Percentiles rank a stretch among this genome's conserved stretches.
Conservation (phyloP, 352 stramenopile genomes). For the Plasmopara muralis region DNA sequence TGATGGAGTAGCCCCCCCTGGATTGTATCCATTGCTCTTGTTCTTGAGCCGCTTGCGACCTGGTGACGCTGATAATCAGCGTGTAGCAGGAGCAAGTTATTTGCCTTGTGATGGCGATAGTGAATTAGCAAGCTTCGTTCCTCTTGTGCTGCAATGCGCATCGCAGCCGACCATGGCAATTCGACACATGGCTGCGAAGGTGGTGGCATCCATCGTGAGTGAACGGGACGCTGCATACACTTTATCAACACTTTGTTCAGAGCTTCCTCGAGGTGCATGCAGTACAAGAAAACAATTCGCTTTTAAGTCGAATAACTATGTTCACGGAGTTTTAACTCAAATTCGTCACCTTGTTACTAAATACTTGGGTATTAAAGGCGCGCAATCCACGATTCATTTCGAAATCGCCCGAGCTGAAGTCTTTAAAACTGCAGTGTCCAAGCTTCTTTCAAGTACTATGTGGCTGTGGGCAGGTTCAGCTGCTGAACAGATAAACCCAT, state of each 20-base stretch:
- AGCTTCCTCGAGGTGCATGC: conserved; percentile 38
- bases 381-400: not conserved
- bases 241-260: conserved; percentile 26
- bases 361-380: conserved; percentile 19
- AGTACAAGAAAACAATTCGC: not conserved
- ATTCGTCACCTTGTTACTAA: conserved; percentile 46
- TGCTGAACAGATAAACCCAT: conserved; percentile 22
- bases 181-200: conserved; percentile 71
- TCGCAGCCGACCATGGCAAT: conserved; percentile 67
- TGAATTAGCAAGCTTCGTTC: conserved; percentile 43
- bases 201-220: conserved; percentile 62
- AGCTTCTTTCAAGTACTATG: conserved; percentile 36
- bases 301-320: conserved; percentile 43
- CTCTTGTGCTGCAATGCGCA: conserved; percentile 60
- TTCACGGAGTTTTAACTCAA: conserved; percentile 60
- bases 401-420: conserved; percentile 18
- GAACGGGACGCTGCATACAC: conserved; percentile 44
- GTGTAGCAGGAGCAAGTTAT: conserved; percentile 11
- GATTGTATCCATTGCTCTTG: conserved; percentile 71
- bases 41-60: conserved; percentile 72
- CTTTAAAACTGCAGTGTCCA: conserved; percentile 22
- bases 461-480: conserved; percentile 37
- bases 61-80: conserved; percentile 44
- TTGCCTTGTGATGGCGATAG: conserved; percentile 15
- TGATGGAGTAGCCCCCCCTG: conserved; percentile 36